These are phyloP conservation scores for Nidularia pulvinata DNA, from an alignment of 768 basidiomycete species.

Conservation along the genomic window DNA sequence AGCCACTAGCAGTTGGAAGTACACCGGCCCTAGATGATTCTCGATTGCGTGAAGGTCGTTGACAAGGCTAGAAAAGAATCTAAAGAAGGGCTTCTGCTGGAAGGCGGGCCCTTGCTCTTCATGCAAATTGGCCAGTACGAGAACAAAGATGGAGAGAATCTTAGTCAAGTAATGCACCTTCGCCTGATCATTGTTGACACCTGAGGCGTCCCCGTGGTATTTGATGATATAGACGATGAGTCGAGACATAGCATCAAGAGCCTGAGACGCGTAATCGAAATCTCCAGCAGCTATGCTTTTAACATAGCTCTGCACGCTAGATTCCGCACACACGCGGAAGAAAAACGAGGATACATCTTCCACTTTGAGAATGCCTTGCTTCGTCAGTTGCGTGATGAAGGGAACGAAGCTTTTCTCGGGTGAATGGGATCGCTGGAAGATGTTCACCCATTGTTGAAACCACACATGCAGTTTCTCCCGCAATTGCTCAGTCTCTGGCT, in stretches of 20 bases:
- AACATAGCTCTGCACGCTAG: slow-evolving; percentile 87
- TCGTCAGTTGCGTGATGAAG: slow-evolving; percentile 96
- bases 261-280: slow-evolving; percentile 81
- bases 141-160: slow-evolving; percentile 95
- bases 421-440: slow-evolving; percentile 88
- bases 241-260: slow-evolving; percentile 93
- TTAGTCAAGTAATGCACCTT: slow-evolving; percentile 97
- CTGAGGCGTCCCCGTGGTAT: slow-evolving; percentile 96
- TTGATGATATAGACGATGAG: slow-evolving; percentile 98
- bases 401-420: slow-evolving; percentile 96
- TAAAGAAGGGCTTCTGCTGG: slow-evolving; percentile 97
- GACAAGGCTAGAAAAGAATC: slow-evolving; percentile 96
- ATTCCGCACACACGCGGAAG: slow-evolving; percentile 97
- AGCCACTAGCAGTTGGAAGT: slow-evolving; percentile 85
- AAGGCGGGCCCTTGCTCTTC: slow-evolving; percentile 92
- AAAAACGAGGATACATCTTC: slow-evolving; percentile 98
- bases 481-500: slow-evolving; percentile 74
- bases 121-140: slow-evolving; percentile 93
- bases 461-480: slow-evolving; percentile 74
- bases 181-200: slow-evolving; percentile 90
- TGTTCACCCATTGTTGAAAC: slow-evolving; percentile 95
- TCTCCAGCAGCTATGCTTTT: slow-evolving; percentile 75
- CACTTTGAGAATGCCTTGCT: slow-evolving; percentile 94
- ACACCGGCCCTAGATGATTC: slow-evolving; percentile 81
- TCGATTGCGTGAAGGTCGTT: slow-evolving; percentile 91